Evolutionary conservation across 2,329 filamentous ascomycete species (phyloP).

Genomic region (Leptographium flavum): DNA sequence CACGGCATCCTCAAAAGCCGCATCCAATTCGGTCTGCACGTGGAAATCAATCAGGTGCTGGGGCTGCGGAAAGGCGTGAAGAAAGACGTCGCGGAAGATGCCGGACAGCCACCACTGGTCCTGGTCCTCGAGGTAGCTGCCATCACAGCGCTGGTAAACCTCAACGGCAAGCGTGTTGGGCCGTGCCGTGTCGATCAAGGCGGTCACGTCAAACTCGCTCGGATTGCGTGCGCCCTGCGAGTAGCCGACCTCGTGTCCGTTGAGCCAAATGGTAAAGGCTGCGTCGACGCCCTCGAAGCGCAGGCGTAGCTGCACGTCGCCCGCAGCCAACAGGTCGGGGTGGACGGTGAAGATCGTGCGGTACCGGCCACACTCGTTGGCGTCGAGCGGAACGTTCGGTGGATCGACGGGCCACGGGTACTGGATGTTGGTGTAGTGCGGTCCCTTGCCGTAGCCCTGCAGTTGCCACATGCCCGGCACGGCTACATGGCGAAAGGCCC

Average conservation of each 20-base stretch:
- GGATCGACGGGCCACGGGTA: constrained; percentile 56
- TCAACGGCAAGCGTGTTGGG: constrained; percentile 47
- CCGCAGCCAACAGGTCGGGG: constrained; percentile 12
- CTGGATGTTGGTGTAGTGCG: constrained; percentile 56
- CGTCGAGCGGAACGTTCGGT: constrained; percentile 44
- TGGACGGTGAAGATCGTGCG: constrained; percentile 14
- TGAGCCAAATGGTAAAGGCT: constrained; percentile 55
- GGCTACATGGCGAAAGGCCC: constrained; percentile 36
- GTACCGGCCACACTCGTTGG: constrained; percentile 52
- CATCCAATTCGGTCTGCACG: too few species aligned
- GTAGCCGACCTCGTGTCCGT: constrained; percentile 53
- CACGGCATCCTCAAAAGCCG: too few species aligned
- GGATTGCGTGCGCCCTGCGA: constrained; percentile 58
- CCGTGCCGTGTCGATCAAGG: too few species aligned
- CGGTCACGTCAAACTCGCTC: constrained; percentile 59
- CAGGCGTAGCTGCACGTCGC: constrained; percentile 33
- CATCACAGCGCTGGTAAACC: constrained; percentile 60
- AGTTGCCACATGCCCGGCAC: constrained; percentile 62
- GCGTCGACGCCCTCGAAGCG: constrained; percentile 62
- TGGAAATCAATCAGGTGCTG: too few species aligned
- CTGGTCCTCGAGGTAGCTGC: constrained; percentile 55
- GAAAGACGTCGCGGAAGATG: constrained; percentile 59
- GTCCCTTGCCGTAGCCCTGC: constrained; percentile 46
- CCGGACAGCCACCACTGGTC: constrained; percentile 56
- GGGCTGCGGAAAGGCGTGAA: too few species aligned